phyloP scores from a whole-genome alignment of 1,284 basidiomycete genomes.

The Microbotryomycetes sp. region DNA sequence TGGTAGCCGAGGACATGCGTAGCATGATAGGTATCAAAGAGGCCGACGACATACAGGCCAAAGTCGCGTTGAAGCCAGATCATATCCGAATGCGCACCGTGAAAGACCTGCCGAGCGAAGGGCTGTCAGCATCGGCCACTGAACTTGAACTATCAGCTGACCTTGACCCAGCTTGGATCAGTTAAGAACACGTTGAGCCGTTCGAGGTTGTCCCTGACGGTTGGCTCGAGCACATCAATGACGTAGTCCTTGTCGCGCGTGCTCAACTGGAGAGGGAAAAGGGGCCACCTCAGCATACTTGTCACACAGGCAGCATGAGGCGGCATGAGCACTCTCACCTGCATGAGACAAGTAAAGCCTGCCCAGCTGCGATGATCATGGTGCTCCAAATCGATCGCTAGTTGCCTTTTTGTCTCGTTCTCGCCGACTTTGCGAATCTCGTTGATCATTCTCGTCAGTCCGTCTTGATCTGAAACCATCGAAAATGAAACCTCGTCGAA shows the following conservation, averaged over 20 bases:
- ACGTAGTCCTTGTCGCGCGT: slow-evolving; percentile 79
- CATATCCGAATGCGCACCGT: slow-evolving; percentile 90
- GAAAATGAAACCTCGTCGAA: slow-evolving; percentile 65
- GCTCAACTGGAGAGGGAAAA: slow-evolving; percentile 49
- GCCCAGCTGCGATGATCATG: slow-evolving; percentile 76
- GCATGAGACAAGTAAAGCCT: slow-evolving; percentile 90
- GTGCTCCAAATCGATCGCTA: slow-evolving; percentile 91
- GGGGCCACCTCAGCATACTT: neutral
- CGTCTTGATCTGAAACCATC: slow-evolving; percentile 59
- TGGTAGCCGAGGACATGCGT: slow-evolving; percentile 78
- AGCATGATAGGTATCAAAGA: slow-evolving; percentile 96
- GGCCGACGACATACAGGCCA: slow-evolving; percentile 82
- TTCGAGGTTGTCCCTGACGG: slow-evolving; percentile 67
- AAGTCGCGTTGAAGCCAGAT: slow-evolving; percentile 96
- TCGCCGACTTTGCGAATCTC: slow-evolving; percentile 49
- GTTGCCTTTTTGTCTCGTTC: slow-evolving; percentile 53
- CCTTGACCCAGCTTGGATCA: slow-evolving; percentile 77
- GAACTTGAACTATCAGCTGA: slow-evolving; percentile 41
- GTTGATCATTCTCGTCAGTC: slow-evolving; percentile 59
- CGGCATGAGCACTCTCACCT: slow-evolving; percentile 40
- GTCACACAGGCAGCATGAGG: neutral
- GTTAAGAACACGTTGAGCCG: slow-evolving; percentile 60
- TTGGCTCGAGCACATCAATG: slow-evolving; percentile 62
- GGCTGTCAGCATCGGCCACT: neutral
- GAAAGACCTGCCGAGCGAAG: slow-evolving; percentile 80